Evolutionary conservation across 2,329 filamentous ascomycete species (phyloP).

Genomic region (Diaporthe aspalathi): DNA sequence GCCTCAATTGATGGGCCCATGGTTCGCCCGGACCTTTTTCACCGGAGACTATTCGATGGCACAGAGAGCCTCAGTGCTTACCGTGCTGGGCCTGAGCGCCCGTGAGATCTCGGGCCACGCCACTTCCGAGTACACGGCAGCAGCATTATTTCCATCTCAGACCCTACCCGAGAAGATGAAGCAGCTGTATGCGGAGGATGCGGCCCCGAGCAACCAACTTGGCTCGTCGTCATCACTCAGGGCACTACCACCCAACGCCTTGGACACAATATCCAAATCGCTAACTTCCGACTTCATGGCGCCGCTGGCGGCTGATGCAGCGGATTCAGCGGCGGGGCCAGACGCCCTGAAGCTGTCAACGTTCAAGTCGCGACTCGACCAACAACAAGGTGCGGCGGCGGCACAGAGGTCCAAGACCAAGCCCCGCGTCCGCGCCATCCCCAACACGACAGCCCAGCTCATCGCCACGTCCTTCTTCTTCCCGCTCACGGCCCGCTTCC

Average conservation of each 20-base stretch:
- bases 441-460: conserved; percentile 82
- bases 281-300: conserved; percentile 80
- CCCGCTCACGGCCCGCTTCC: conserved; percentile 85
- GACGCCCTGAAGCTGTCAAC: conserved; percentile 88
- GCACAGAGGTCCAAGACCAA: conserved; percentile 46
- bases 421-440: conserved; percentile 66
- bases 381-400: conserved; percentile 61
- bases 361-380: conserved; percentile 82
- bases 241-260: conserved; percentile 65
- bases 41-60: conserved; percentile 90
- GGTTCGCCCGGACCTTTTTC: conserved; percentile 88
- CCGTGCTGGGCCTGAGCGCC: conserved; percentile 82
- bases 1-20: conserved; percentile 81
- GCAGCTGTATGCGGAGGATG: conserved; percentile 69
- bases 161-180: conserved; percentile 80
- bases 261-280: conserved; percentile 75
- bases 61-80: conserved; percentile 84
- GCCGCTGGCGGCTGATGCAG: conserved; percentile 84
- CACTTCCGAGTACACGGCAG: conserved; percentile 61
- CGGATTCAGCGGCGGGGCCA: conserved; percentile 82
- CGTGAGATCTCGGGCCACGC: conserved; percentile 87
- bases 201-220: conserved; percentile 42
- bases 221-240: conserved; percentile 56
- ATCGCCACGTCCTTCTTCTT: conserved; percentile 85
- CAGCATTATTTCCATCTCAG: conserved; percentile 81